Conservation (phyloP, 305 asterid genomes). For the Vinca major region DNA sequence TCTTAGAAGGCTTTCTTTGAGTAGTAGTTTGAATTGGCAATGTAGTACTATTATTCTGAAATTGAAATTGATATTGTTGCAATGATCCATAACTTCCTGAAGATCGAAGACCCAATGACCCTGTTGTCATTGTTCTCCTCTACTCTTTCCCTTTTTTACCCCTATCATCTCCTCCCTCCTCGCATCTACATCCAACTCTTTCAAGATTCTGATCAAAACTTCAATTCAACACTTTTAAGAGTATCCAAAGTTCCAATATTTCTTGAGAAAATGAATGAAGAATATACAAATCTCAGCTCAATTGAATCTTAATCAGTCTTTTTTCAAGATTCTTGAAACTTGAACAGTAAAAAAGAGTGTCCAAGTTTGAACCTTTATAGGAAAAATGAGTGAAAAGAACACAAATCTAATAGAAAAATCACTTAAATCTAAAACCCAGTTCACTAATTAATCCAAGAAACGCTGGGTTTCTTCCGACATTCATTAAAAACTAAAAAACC, state of each 20-base stretch:
- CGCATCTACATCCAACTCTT: constrained; percentile 34
- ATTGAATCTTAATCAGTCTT: neutral
- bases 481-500: constrained; percentile 21
- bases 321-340: neutral
- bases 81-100: constrained; percentile 90
- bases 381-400: constrained; percentile 13
- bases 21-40: constrained; percentile 50
- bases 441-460: constrained; percentile 21
- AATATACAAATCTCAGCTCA: too few relatives aligned
- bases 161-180: constrained; percentile 50
- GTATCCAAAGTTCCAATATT: too few relatives aligned
- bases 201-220: too few relatives aligned
- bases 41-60: constrained; percentile 18
- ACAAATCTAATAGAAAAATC: constrained; percentile 10
- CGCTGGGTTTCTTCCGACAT: constrained; percentile 7
- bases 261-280: too few relatives aligned
- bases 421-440: constrained; percentile 16
- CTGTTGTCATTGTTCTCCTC: constrained; percentile 64
- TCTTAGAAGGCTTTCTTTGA: constrained; percentile 58
- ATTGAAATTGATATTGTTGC: constrained; percentile 48
- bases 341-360: neutral
- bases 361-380: constrained; percentile 20
- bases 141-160: constrained; percentile 38
- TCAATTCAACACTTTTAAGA: constrained; percentile 1
- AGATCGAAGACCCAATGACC: constrained; percentile 89